These are phyloP conservation scores for Metschnikowia orientalis DNA, from an alignment of 805 yeast species.

Conservation along the genomic window DNA sequence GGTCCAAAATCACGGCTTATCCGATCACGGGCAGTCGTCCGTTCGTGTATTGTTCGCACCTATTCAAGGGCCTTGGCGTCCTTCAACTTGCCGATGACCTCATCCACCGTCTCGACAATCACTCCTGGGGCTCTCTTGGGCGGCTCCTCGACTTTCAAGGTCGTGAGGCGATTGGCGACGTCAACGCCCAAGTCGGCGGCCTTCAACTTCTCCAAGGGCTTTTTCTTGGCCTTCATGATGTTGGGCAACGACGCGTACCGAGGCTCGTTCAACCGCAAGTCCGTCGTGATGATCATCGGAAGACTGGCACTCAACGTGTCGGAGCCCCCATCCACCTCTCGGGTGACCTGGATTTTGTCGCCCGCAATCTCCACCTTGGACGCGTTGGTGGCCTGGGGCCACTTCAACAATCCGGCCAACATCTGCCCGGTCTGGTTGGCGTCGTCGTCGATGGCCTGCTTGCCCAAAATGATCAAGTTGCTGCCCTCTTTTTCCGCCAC, in stretches of 20 bases:
- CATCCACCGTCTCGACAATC: constrained; percentile 77
- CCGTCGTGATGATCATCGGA: constrained; percentile 88
- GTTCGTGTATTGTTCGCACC: neutral
- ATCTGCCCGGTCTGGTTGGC: constrained; percentile 94
- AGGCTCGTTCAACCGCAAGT: constrained; percentile 89
- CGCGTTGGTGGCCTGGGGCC: constrained; percentile 98
- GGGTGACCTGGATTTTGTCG: constrained; percentile 63
- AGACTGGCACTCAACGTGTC: constrained; percentile 72
- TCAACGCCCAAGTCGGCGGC: constrained; percentile 67
- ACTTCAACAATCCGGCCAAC: constrained; percentile 85
- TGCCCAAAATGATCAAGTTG: constrained; percentile 85
- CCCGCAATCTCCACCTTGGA: constrained; percentile 68
- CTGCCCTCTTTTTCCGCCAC: constrained; percentile 65
- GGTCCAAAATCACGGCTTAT: too few relatives aligned
- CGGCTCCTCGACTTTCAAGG: constrained; percentile 79
- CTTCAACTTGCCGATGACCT: constrained; percentile 71
- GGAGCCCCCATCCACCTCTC: constrained; percentile 95
- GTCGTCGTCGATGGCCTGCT: constrained; percentile 96
- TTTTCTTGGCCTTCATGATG: constrained; percentile 97
- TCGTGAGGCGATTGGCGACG: constrained; percentile 57
- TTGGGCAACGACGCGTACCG: constrained; percentile 94
- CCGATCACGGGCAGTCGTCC: neutral
- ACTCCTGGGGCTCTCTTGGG: constrained; percentile 76
- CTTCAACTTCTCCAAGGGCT: constrained; percentile 70
- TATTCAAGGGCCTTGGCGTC: constrained; percentile 57